These are phyloP conservation scores for Globisporangium cederbergense DNA, from an alignment of 352 stramenopile genomes.

Conservation along the genomic window DNA sequence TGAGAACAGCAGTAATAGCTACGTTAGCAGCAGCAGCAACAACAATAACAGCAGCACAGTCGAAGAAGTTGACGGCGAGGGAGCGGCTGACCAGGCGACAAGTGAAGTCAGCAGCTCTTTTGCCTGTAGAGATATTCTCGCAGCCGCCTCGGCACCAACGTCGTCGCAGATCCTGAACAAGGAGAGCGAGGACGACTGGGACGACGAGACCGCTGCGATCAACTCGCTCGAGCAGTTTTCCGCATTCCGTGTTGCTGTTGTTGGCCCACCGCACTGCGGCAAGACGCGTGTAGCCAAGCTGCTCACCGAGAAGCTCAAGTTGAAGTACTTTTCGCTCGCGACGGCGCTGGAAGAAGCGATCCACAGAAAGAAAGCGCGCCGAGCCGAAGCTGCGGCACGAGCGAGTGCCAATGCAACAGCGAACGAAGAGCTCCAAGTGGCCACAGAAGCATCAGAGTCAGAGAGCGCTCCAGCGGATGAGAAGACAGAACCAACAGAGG, in stretches of 20 bases:
- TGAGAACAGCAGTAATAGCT: neutral
- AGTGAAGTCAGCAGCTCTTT: neutral
- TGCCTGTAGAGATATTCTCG: constrained; percentile 3
- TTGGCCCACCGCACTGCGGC: constrained; percentile 47
- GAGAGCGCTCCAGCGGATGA: neutral
- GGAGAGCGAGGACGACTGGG: constrained; percentile 33
- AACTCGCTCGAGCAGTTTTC: constrained; percentile 38
- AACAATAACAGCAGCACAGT: neutral
- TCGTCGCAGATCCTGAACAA: constrained; percentile 20
- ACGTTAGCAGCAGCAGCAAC: neutral
- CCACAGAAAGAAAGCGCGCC: constrained; percentile 18
- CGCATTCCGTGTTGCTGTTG: constrained; percentile 45
- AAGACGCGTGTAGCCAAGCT: constrained; percentile 53
- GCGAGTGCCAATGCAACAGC: neutral
- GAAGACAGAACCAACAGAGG: constrained; percentile 7
- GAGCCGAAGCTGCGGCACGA: neutral
- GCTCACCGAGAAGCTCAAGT: constrained; percentile 35
- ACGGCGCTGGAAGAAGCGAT: constrained; percentile 41
- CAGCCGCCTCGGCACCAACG: constrained; percentile 2
- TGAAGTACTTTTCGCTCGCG: constrained; percentile 49
- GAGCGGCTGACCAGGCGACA: neutral
- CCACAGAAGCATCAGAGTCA: neutral
- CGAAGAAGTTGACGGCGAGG: neutral
- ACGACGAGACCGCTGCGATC: constrained; percentile 38
- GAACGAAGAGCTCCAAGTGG: constrained; percentile 3